phyloP scores from a whole-genome alignment of 257 asterid genomes.

The Solanum ossicruentum region DNA sequence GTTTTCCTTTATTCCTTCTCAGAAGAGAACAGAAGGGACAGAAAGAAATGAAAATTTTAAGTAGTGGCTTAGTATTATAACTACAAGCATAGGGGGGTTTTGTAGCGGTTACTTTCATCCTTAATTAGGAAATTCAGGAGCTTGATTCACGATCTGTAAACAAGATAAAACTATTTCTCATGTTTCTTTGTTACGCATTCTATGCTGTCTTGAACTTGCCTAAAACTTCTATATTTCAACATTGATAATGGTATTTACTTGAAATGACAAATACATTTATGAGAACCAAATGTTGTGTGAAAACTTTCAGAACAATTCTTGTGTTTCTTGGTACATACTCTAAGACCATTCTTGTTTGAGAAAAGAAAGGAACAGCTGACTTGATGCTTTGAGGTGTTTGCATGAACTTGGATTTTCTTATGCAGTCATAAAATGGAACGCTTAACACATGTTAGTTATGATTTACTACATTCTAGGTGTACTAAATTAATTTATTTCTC shows the following conservation, averaged over 20 bases:
- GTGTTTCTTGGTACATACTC: background rate
- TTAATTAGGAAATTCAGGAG: background rate
- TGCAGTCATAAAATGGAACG: background rate
- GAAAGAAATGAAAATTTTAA: background rate
- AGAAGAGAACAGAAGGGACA: background rate
- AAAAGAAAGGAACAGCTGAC: background rate
- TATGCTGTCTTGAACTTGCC: background rate
- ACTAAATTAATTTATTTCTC: background rate
- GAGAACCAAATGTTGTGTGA: background rate
- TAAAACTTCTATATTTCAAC: background rate
- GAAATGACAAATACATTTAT: background rate
- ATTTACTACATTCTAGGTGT: background rate
- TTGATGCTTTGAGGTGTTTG: background rate
- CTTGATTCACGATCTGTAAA: background rate
- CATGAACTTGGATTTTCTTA: background rate
- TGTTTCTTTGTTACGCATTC: background rate
- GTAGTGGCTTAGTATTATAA: background rate
- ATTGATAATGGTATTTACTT: background rate
- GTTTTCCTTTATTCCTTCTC: background rate
- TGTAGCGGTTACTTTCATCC: background rate
- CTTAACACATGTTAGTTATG: background rate
- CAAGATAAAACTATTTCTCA: background rate
- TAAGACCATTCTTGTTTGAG: background rate
- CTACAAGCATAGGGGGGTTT: background rate
- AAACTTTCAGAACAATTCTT: background rate